Evolutionary conservation across 2,329 filamentous ascomycete species (phyloP).

Genomic region (Coleophoma cylindrospora): DNA sequence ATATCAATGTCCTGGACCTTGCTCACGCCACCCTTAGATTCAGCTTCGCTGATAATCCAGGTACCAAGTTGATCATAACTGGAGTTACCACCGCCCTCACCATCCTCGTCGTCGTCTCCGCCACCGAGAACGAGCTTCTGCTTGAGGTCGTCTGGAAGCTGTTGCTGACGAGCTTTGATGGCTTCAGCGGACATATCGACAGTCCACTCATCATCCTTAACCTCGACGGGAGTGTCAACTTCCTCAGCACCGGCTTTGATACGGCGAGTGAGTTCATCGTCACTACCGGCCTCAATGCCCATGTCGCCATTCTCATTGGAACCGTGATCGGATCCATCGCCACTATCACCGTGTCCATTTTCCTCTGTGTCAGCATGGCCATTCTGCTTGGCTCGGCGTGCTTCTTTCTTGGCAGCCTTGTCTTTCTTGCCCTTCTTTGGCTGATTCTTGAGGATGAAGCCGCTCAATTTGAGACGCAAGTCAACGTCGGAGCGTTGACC

Average conservation of each 20-base stretch:
- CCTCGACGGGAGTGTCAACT: slow-evolving; percentile 62
- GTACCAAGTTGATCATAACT: slow-evolving; percentile 87
- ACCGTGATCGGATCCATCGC: slow-evolving; percentile 57
- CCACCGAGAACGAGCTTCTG: slow-evolving; percentile 78
- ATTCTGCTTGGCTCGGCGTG: slow-evolving; percentile 76
- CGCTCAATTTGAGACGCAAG: slow-evolving; percentile 88
- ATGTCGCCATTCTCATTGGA: slow-evolving; percentile 45
- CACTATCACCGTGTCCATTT: slow-evolving; percentile 52
- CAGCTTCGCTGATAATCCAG: slow-evolving; percentile 78
- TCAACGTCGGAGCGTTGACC: slow-evolving; percentile 91
- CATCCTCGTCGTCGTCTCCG: slow-evolving; percentile 76
- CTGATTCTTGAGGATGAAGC: slow-evolving; percentile 95
- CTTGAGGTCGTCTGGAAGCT: slow-evolving; percentile 93
- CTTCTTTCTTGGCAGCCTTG: slow-evolving; percentile 88
- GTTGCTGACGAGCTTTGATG: slow-evolving; percentile 88
- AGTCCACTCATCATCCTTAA: slow-evolving; percentile 88
- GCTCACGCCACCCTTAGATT: slow-evolving; percentile 67
- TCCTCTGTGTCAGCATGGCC: slow-evolving; percentile 45
- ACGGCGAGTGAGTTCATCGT: slow-evolving; percentile 83
- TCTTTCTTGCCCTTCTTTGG: slow-evolving; percentile 95
- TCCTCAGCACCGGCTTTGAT: slow-evolving; percentile 65
- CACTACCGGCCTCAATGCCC: slow-evolving; percentile 68
- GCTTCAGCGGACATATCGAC: slow-evolving; percentile 96
- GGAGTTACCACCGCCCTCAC: slow-evolving; percentile 67
- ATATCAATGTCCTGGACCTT: slow-evolving; percentile 85